Percentiles rank a stretch among this genome's conserved stretches.
These are phyloP conservation scores for Phytophthora pseudosyringae DNA, from an alignment of 352 stramenopile species.

Conservation along the genomic window DNA sequence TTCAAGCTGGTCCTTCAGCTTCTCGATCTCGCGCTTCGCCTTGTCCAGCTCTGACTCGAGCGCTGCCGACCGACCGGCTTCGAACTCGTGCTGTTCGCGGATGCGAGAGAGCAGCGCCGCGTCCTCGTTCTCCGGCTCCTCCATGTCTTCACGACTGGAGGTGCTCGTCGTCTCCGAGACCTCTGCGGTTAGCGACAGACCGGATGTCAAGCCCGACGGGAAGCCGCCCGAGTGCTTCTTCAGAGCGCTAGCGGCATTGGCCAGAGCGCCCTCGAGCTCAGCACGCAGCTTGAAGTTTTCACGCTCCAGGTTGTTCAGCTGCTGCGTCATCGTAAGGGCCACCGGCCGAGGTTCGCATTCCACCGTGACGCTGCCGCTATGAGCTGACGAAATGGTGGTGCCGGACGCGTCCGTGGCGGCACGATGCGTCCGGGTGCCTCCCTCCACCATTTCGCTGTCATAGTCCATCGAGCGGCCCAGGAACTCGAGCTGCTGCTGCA, in stretches of 20 bases:
- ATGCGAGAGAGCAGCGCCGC: conserved; percentile 38
- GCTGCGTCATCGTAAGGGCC: conserved; percentile 68
- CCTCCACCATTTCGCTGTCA: conserved; percentile 31
- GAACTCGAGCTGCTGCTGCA: conserved; percentile 73
- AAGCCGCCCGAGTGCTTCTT: conserved; percentile 45
- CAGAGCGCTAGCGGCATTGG: conserved; percentile 40
- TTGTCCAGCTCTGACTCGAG: conserved; percentile 51
- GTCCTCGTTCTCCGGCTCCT: conserved; percentile 49
- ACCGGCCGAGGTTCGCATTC: conserved; percentile 45
- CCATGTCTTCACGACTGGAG: conserved; percentile 56
- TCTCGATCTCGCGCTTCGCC: conserved; percentile 44
- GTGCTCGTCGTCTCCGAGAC: conserved; percentile 56
- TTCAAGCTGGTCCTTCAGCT: conserved; percentile 41
- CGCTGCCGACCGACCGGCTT: conserved; percentile 34
- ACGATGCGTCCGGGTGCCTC: conserved; percentile 31
- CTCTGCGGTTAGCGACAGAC: conserved; percentile 40
- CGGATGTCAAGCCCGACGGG: conserved; percentile 29
- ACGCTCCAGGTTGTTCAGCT: conserved; percentile 74
- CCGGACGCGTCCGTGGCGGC: conserved; percentile 54
- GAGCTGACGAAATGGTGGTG: conserved; percentile 41
- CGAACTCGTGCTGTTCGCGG: conserved; percentile 43
- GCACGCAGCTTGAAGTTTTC: conserved; percentile 77
- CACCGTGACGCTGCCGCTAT: conserved; percentile 32
- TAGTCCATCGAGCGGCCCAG: conserved; percentile 61
- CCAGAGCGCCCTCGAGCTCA: conserved; percentile 51